Evolutionary conservation across 163 green algal genomes (phyloP).

Genomic region (Chloroidium sp.): DNA sequence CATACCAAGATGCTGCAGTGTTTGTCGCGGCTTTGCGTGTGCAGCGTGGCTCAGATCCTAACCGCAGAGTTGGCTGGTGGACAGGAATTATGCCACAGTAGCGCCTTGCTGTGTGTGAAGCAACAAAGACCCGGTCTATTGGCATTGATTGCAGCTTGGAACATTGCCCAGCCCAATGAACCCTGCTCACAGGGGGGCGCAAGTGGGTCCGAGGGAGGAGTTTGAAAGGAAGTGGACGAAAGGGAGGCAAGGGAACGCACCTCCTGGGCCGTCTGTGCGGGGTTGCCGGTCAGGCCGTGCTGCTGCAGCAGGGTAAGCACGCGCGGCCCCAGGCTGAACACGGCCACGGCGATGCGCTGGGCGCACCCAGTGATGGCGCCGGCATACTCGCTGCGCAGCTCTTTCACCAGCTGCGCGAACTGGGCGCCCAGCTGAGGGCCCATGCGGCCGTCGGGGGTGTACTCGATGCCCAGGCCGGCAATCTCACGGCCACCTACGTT

Average conservation of each 20-base stretch:
- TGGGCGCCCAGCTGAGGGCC: slow-evolving; percentile 61
- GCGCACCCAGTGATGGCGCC: slow-evolving; percentile 44
- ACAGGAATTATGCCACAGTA: too few species aligned
- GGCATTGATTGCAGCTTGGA: too few species aligned
- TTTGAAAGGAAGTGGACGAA: too few species aligned
- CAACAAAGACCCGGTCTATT: too few species aligned
- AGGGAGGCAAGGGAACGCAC: background rate
- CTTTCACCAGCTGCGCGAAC: slow-evolving; percentile 70
- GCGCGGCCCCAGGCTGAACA: slow-evolving; percentile 25
- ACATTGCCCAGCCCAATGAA: too few species aligned
- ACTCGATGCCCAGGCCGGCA: slow-evolving; percentile 5
- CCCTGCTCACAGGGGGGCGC: too few species aligned
- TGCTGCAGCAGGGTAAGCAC: slow-evolving; percentile 31
- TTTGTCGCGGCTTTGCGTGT: too few species aligned
- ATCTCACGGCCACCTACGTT: background rate
- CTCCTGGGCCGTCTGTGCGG: slow-evolving; percentile 18
- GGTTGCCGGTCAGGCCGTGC: slow-evolving; percentile 26
- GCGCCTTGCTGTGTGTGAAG: too few species aligned
- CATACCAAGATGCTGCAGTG: too few species aligned
- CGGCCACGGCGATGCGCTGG: slow-evolving; percentile 43
- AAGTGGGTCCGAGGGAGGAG: too few species aligned
- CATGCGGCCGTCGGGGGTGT: slow-evolving; percentile 1
- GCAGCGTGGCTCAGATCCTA: too few species aligned
- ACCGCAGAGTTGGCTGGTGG: too few species aligned
- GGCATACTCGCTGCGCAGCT: slow-evolving; percentile 69